These are phyloP conservation scores for Malassezia brasiliensis DNA, from an alignment of 1,284 basidiomycete genomes.

Conservation along the genomic window DNA sequence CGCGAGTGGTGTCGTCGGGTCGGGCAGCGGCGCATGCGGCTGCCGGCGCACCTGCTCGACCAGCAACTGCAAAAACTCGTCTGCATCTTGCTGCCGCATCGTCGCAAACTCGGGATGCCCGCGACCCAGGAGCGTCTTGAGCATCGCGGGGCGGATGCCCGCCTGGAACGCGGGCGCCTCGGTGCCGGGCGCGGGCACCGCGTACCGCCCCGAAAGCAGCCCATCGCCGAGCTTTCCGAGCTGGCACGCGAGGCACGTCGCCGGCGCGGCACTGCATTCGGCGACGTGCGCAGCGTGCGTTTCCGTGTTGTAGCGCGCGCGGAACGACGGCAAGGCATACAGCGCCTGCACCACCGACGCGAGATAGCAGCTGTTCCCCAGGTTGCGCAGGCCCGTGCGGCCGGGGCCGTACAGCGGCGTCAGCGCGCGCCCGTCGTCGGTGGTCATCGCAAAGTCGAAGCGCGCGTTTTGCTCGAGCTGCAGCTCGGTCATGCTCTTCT, in stretches of 20 bases:
- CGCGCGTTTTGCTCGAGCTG: slow-evolving; percentile 94
- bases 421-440: slow-evolving; percentile 77
- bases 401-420: slow-evolving; percentile 81
- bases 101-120: slow-evolving; percentile 91
- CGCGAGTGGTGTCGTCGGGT: slow-evolving; percentile 64
- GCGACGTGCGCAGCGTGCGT: slow-evolving; percentile 56
- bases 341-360: slow-evolving; percentile 81
- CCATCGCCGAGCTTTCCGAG: slow-evolving; percentile 87
- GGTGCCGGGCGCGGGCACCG: slow-evolving; percentile 52
- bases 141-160: slow-evolving; percentile 71
- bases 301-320: slow-evolving; percentile 60
- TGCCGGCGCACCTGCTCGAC: slow-evolving; percentile 52
- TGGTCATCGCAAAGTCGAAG: slow-evolving; percentile 87
- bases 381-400: slow-evolving; percentile 77
- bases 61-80: slow-evolving; percentile 81
- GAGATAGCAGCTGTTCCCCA: slow-evolving; percentile 98
- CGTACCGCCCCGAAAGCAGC: slow-evolving; percentile 81
- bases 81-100: slow-evolving; percentile 93
- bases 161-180: slow-evolving; percentile 59
- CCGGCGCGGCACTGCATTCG: slow-evolving; percentile 61
- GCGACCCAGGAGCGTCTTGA: slow-evolving; percentile 82
- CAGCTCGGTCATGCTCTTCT: slow-evolving; percentile 93
- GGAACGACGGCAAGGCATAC: slow-evolving; percentile 72
- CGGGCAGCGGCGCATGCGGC: slow-evolving; percentile 10
- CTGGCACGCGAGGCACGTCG: slow-evolving; percentile 89